Conservation (phyloP, 768 basidiomycete genomes). For the Agaricus blazei region DNA sequence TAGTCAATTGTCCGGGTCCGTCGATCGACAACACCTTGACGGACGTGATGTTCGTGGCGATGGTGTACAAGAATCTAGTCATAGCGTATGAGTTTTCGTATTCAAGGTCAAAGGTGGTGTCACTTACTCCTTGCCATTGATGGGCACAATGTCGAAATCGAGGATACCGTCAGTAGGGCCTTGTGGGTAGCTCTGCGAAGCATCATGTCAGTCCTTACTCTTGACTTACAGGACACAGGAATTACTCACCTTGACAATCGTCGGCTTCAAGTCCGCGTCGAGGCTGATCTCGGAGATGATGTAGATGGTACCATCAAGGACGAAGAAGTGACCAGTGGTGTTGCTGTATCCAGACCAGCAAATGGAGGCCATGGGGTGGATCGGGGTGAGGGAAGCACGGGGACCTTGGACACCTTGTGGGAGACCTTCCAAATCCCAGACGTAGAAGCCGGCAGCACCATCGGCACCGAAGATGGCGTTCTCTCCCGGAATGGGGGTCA, state of each 20-base stretch:
- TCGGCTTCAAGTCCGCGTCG: constrained; percentile 36
- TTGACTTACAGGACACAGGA: not conserved
- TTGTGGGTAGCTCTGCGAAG: constrained; percentile 33
- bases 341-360: constrained; percentile 39
- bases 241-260: constrained; percentile 34
- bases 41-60: constrained; percentile 22
- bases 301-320: constrained; percentile 36
- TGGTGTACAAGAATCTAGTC: constrained; percentile 23
- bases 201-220: not conserved
- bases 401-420: constrained; percentile 23
- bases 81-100: not conserved
- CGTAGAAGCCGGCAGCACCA: constrained; percentile 33
- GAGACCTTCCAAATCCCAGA: constrained; percentile 26
- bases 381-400: constrained; percentile 23
- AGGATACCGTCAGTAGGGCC: constrained; percentile 19
- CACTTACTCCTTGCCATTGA: constrained; percentile 33
- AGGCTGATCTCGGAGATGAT: constrained; percentile 42
- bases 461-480: constrained; percentile 34
- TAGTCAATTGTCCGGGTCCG: constrained; percentile 20
- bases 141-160: constrained; percentile 32
- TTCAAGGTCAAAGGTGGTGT: not conserved
- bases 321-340: constrained; percentile 39
- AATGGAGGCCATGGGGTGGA: constrained; percentile 33
- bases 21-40: constrained; percentile 22
- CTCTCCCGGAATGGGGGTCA: constrained; percentile 32